Conservation (phyloP, 768 basidiomycete species). For the Exidia glandulosa region DNA sequence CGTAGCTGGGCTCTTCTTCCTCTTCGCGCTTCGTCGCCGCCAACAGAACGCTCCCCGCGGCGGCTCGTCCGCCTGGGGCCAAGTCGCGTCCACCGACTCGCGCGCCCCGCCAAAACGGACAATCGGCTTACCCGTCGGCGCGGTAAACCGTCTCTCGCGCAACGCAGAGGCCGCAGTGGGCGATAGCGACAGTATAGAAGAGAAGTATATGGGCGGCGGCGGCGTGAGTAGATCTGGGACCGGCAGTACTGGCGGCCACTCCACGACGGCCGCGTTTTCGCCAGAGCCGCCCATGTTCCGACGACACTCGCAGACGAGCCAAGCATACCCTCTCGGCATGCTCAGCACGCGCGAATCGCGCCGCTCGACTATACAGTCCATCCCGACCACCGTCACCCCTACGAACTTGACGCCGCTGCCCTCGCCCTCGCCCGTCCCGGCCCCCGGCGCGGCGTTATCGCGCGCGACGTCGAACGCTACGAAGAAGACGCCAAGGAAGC, state of each 20-base stretch:
- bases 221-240: not conserved
- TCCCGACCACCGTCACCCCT: not conserved
- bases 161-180: not conserved
- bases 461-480: not conserved
- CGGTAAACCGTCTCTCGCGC: not conserved
- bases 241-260: not conserved
- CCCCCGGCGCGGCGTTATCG: not conserved
- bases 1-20: not conserved
- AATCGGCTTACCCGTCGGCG: not conserved
- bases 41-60: not conserved
- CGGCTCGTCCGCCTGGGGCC: not conserved
- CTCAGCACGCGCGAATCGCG: not conserved
- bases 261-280: not conserved
- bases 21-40: not conserved
- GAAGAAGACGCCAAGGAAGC: conserved; percentile 32
- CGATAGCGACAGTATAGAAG: not conserved
- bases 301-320: not conserved
- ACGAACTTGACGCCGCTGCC: not conserved
- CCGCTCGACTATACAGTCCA: not conserved
- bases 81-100: not conserved
- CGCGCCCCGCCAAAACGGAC: not conserved
- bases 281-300: not conserved
- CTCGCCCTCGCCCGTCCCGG: not conserved
- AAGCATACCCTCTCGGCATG: not conserved
- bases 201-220: not conserved